Evolutionary conservation across 805 yeast genomes (phyloP).

Genomic region (Saccharomycopsis lassenensis): DNA sequence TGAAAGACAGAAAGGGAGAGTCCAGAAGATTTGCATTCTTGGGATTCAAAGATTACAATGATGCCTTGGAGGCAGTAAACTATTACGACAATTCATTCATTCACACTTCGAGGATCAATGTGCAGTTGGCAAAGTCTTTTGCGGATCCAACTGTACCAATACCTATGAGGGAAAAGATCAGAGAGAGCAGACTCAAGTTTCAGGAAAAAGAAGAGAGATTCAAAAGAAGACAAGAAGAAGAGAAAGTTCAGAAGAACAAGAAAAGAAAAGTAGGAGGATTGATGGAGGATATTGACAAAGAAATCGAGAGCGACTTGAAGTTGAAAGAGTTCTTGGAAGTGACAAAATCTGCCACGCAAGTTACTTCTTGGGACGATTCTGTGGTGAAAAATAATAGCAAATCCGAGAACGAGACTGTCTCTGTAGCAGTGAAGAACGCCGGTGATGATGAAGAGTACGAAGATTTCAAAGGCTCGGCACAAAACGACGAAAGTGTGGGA

Average conservation of each 20-base stretch:
- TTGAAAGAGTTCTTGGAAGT: conserved; percentile 74
- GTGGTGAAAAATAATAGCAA: conserved; percentile 26
- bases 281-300: conserved; percentile 37
- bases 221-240: conserved; percentile 30
- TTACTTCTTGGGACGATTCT: conserved; percentile 61
- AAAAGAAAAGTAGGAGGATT: conserved; percentile 20
- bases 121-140: conserved; percentile 73
- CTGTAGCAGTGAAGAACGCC: conserved; percentile 26
- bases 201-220: conserved; percentile 38
- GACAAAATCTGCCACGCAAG: conserved; percentile 64
- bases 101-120: conserved; percentile 72
- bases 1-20: conserved; percentile 73
- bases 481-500: conserved; percentile 25
- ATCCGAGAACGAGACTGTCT: conserved; percentile 17
- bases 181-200: conserved; percentile 38
- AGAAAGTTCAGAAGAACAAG: conserved; percentile 24
- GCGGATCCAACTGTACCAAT: conserved; percentile 74
- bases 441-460: conserved; percentile 36
- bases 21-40: conserved; percentile 90
- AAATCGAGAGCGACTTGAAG: conserved; percentile 53
- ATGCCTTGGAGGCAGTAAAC: conserved; percentile 68
- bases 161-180: conserved; percentile 43
- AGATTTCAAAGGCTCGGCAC: conserved; percentile 22
- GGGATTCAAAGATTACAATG: conserved; percentile 65
- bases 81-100: conserved; percentile 72